A percentile compares a stretch with the other conserved stretches of the same genome.
Conservation (phyloP, 805 yeast species). For the Wickerhamiella azyma region DNA sequence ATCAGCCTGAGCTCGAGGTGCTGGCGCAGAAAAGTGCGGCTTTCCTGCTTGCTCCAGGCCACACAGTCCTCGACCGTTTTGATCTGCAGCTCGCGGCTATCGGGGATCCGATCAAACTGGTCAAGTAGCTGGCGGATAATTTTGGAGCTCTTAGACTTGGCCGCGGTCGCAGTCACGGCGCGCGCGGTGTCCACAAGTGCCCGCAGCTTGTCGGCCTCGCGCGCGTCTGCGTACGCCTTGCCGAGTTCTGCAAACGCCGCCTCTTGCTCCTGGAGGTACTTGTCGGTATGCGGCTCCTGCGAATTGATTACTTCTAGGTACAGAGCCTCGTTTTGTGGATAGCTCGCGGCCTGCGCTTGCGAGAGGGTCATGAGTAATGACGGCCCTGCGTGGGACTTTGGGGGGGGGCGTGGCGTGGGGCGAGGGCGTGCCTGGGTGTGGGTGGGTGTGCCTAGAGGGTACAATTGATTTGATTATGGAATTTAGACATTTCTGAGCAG, state of each 20-base stretch:
- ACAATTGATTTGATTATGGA: too few relatives aligned
- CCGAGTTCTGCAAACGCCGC: conserved; percentile 65
- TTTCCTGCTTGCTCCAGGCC: conserved; percentile 73
- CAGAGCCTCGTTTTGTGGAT: conserved; percentile 6
- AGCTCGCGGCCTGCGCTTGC: conserved; percentile 7
- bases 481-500: too few relatives aligned
- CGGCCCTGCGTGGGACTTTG: too few relatives aligned
- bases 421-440: too few relatives aligned
- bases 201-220: conserved; percentile 38
- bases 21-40: conserved; percentile 80
- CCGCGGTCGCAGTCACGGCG: conserved; percentile 57
- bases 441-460: too few relatives aligned
- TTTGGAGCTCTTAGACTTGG: conserved; percentile 91
- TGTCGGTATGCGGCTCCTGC: conserved; percentile 27
- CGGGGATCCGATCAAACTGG: conserved; percentile 47
- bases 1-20: conserved; percentile 75
- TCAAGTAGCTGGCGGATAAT: conserved; percentile 74
- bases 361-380: conserved; percentile 7
- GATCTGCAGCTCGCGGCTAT: conserved; percentile 54
- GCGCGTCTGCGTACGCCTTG: conserved; percentile 41
- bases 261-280: conserved; percentile 44
- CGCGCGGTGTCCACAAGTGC: conserved; percentile 56
- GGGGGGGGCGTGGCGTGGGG: too few relatives aligned
- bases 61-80: conserved; percentile 62
- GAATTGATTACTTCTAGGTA: conserved; percentile 11